Percentiles rank a stretch among this genome's conserved stretches.
Conservation (phyloP, 208 protist species). For the Acanthamoeba lenticulata region DNA sequence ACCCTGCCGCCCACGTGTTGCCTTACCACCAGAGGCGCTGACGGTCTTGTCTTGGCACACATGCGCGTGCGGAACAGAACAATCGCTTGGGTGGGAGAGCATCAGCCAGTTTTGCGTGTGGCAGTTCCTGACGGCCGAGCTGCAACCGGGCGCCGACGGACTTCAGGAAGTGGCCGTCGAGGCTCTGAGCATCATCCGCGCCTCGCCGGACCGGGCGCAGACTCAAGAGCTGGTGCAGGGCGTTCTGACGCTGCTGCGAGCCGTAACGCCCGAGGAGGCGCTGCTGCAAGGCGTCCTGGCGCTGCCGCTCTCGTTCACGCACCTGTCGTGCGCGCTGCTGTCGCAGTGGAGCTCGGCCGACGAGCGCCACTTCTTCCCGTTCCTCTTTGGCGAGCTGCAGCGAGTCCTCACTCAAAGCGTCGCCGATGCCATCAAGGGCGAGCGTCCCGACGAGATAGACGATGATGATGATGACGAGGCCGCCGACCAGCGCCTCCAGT, state of each 20-base stretch:
- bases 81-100: conserved; percentile 30
- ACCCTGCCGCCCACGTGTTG: no score
- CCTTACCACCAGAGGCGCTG: no score
- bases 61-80: neutral
- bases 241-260: neutral
- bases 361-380: neutral
- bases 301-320: neutral
- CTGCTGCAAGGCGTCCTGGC: neutral
- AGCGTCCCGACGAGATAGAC: neutral
- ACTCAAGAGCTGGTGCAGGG: neutral
- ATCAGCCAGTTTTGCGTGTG: conserved; percentile 55
- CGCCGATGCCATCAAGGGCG: neutral
- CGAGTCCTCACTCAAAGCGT: neutral
- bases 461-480: neutral
- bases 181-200: neutral
- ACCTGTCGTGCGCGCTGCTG: neutral
- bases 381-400: neutral
- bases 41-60: neutral
- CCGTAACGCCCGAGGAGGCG: neutral
- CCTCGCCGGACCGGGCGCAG: neutral
- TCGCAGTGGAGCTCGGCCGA: neutral
- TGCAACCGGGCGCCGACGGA: neutral
- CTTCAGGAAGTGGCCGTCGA: neutral
- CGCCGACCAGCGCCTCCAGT: neutral
- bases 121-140: conserved; percentile 51